Evolutionary conservation across 2,329 filamentous ascomycete genomes (phyloP), one percentile per base, ranked within the genome.

Genomic region (Xylariales sp.): DNA sequence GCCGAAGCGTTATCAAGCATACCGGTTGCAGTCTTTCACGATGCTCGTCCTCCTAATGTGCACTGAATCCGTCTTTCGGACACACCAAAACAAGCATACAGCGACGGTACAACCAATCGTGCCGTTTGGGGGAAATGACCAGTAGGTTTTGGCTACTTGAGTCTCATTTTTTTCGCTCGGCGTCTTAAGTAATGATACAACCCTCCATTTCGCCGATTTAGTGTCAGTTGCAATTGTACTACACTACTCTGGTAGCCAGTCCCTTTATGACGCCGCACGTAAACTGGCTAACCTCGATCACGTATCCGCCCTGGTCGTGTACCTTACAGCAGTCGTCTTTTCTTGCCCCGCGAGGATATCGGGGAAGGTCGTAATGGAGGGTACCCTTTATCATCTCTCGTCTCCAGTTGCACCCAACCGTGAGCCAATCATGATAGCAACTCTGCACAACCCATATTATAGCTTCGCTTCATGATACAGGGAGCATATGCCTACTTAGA

Each of bases 301-400:
- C 41, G 69, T 69, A 70, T 69, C 72, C 71, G 72, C 68, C 68
- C 68, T 65, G 65, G 64, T 57, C 69, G 72, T 72, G 75, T 77
- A 75, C 75, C 75, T 77, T 76, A 75, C 75, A 76, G 73, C 71
- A 72, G 70, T 71, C 67, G 72, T 71, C 72, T 73, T 70, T 72
- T 72, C 67, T 70, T 72, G 65, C 69, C 68, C 72, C 69, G 70
- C 66, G 69, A 63, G 60, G 68, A 69, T 67, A 74, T 70, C 71
- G 73, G 72, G 72, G 68, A 71, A 48, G 56, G 54, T 64, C 71
- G 71, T 65, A 62, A 73, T 72, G 74, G 73, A 71, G 72, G 72
- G 74, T 64, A 71, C 71, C 72, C 67, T 74, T 73, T 59, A 67
- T 71, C 68, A 73, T 72, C 72, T 65, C 61, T 67, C 49, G 50